Evolutionary conservation across 768 basidiomycete species (phyloP).

Genomic region (Macrolepiota albuminosa): DNA sequence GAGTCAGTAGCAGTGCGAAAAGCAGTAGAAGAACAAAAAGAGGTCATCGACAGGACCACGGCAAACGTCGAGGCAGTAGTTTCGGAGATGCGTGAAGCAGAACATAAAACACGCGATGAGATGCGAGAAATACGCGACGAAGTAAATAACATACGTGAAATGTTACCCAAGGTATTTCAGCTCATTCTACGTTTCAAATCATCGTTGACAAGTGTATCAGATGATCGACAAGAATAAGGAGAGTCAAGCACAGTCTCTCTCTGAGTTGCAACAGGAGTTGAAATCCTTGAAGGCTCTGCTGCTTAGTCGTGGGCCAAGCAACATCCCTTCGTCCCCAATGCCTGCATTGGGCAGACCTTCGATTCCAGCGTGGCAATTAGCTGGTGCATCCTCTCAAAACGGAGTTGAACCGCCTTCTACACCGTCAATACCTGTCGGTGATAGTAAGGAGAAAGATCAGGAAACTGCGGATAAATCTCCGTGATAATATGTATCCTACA

Average conservation of each 20-base stretch:
- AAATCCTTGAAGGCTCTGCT: constrained; percentile 91
- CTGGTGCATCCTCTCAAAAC: constrained; percentile 29
- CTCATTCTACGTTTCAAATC: constrained; percentile 1
- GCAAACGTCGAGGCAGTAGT: constrained; percentile 70
- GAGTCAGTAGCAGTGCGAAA: constrained; percentile 69
- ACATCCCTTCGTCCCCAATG: constrained; percentile 47
- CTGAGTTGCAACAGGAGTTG: constrained; percentile 89
- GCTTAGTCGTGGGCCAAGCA: constrained; percentile 60
- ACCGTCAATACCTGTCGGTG: constrained; percentile 18
- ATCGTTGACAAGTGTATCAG: constrained; percentile 34
- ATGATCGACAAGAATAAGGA: constrained; percentile 95
- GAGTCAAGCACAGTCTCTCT: constrained; percentile 73
- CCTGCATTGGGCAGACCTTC: constrained; percentile 55
- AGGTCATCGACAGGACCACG: constrained; percentile 65
- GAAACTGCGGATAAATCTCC: constrained; percentile 18
- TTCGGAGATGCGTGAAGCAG: constrained; percentile 70
- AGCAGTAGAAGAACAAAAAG: constrained; percentile 74
- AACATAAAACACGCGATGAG: constrained; percentile 76
- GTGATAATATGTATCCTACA: background rate
- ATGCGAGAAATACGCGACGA: constrained; percentile 92
- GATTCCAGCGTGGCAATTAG: constrained; percentile 92
- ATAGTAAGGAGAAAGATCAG: constrained; percentile 60
- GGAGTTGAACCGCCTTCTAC: constrained; percentile 3
- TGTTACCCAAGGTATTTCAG: constrained; percentile 83
- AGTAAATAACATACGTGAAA: constrained; percentile 82